phyloP scores from a whole-genome alignment of 106 monocot genomes.

The Apostasia shenzhenica region DNA sequence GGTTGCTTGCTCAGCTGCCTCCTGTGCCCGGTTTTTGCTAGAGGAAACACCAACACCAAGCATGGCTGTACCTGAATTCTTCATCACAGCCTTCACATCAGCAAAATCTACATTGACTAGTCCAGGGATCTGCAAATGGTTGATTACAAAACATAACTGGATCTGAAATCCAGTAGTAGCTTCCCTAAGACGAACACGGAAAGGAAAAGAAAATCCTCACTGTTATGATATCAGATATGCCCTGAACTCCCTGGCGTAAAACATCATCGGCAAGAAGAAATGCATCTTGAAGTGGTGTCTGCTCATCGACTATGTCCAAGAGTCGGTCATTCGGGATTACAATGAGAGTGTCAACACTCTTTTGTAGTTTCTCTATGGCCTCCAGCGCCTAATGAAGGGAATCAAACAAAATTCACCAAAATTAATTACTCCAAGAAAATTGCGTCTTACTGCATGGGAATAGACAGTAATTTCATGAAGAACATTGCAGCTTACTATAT shows the following conservation, averaged over 20 bases:
- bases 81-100: conserved; percentile 98
- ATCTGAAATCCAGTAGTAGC: not conserved
- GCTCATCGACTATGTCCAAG: conserved; percentile 85
- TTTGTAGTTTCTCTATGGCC: conserved; percentile 88
- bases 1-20: conserved; percentile 97
- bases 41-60: conserved; percentile 96
- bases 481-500: too few relatives aligned
- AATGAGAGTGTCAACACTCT: conserved; percentile 94
- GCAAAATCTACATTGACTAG: conserved; percentile 99
- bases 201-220: conserved; percentile 26
- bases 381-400: conserved; percentile 59
- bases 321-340: conserved; percentile 95
- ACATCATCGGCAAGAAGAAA: conserved; percentile 98
- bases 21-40: conserved; percentile 91
- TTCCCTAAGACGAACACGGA: not conserved
- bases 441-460: not conserved
- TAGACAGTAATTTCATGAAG: too few relatives aligned
- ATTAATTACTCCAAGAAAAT: not conserved
- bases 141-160: not conserved
- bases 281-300: conserved; percentile 95
- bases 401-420: not conserved
- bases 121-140: conserved; percentile 70
- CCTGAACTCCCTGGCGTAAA: conserved; percentile 93
- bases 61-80: conserved; percentile 98
- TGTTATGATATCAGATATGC: conserved; percentile 95